Evolutionary conservation across 345 rosid genomes (phyloP).

Genomic region (Pugionium cornutum): DNA sequence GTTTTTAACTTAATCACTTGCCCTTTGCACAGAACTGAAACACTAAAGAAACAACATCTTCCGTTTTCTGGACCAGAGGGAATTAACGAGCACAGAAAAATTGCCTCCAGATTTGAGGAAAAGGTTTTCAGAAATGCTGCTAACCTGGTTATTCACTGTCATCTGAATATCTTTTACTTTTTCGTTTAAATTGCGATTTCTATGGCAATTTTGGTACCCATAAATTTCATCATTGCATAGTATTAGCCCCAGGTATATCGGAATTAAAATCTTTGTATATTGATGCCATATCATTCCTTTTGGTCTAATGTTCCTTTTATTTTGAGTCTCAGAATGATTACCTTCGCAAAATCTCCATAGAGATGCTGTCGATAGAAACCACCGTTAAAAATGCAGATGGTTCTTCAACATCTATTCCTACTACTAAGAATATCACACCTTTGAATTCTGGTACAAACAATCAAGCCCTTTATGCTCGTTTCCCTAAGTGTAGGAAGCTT

Average conservation of each 20-base stretch:
- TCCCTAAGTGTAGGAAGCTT: not conserved
- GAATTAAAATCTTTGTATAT: not conserved
- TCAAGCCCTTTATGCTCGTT: not conserved
- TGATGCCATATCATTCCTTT: constrained; percentile 1
- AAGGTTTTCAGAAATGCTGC: constrained; percentile 54
- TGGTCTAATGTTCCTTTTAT: not conserved
- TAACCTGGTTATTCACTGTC: constrained; percentile 48
- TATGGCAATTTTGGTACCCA: not conserved
- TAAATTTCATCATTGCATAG: not conserved
- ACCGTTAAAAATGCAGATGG: constrained; percentile 25
- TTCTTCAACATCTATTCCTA: constrained; percentile 31
- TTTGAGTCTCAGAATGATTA: constrained; percentile 61
- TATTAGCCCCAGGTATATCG: not conserved
- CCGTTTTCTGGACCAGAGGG: constrained; percentile 64
- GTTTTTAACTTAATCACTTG: not conserved
- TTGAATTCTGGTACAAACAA: constrained; percentile 13
- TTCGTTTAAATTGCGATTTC: not conserved
- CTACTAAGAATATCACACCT: constrained; percentile 42
- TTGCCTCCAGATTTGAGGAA: constrained; percentile 72
- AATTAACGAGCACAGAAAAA: constrained; percentile 52
- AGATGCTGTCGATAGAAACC: constrained; percentile 67
- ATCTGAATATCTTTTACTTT: not conserved
- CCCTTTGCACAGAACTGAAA: constrained; percentile 47
- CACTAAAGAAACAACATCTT: constrained; percentile 55
- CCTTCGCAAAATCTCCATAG: constrained; percentile 62